A percentile compares a stretch with the other conserved stretches of the same genome.
Conservation (phyloP, 2,329 filamentous ascomycete genomes). For the Xylariaceae sp. region DNA sequence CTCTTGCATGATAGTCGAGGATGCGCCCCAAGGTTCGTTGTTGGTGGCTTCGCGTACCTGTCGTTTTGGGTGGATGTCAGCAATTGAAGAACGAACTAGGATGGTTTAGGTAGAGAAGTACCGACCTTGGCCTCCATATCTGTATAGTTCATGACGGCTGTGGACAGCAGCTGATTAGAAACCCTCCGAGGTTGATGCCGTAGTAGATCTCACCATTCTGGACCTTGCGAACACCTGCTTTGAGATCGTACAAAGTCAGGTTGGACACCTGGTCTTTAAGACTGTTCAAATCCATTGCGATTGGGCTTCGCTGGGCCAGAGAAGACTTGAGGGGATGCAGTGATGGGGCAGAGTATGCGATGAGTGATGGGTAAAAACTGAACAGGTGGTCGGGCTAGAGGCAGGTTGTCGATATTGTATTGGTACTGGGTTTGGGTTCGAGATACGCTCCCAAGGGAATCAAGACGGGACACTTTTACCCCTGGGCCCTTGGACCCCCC, state of each 20-base stretch:
- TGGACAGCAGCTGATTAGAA: conserved; percentile 7
- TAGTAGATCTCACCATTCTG: conserved; percentile 70
- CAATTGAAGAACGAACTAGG: conserved; percentile 1
- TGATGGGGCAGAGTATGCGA: too few relatives aligned
- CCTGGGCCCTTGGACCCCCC: too few relatives aligned
- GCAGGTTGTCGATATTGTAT: too few relatives aligned
- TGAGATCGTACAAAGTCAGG: conserved; percentile 90
- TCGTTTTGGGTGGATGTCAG: conserved; percentile 3
- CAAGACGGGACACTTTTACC: too few relatives aligned
- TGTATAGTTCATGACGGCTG: conserved; percentile 96
- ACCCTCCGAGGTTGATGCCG: background rate
- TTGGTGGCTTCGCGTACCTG: conserved; percentile 97
- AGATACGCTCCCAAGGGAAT: too few relatives aligned
- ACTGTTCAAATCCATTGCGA: conserved; percentile 75
- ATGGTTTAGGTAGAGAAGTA: background rate
- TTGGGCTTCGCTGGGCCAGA: background rate
- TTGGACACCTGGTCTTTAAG: conserved; percentile 86
- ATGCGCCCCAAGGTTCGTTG: conserved; percentile 95
- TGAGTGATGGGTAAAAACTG: too few relatives aligned
- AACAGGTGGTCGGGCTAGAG: too few relatives aligned
- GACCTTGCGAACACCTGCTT: conserved; percentile 89
- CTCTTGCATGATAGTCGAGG: conserved; percentile 86
- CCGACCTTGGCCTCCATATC: conserved; percentile 76
- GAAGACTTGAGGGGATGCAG: too few relatives aligned
- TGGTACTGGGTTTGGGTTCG: too few relatives aligned